Base-by-base conservation (phyloP, 352 stramenopile species). In the Phytophthora foliorum region DNA sequence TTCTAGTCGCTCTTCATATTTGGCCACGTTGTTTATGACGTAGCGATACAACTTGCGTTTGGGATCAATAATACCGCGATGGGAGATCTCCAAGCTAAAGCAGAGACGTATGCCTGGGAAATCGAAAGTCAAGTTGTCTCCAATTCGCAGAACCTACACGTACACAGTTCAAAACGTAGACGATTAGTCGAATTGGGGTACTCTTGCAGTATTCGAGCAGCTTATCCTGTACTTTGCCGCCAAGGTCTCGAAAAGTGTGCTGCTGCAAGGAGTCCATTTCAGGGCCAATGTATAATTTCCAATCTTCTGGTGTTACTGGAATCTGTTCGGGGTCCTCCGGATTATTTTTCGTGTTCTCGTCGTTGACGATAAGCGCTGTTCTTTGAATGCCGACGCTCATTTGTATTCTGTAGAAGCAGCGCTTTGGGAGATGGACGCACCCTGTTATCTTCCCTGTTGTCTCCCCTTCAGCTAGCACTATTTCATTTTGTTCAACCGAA, bases 201-300 rank as follows among this genome's bases (percentile, higher is more conserved):
- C 2, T 45, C n/a, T 24, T 45, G n/a, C 17, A 45, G 38, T 4
- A 45, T 21, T 24, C 3, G 34, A 57, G 25, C 50, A 31, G 0
- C n/a, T 45, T 24, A 53, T 27, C 29, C 57, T 57, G 21, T 72
- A 86, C 80, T 45, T 86, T 84, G 16, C 78, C 80, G 16, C 58
- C 52, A 17, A 75, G 11, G 36, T 92, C 80, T 8, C 56, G 57
- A 38, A 90, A 88, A 0, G 48, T 42, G 9, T 80, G 49, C 14
- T 86, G 72, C 22, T 91, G 79, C 8, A 92, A 66, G 0, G 81
- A 82, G 29, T 92, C 84, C 31, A 78, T 88, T 65, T 92, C 84
- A 17, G 69, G 58, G 1, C 84, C 84, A 8, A 90, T 63, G 41
- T 79, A 92, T 6, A 91, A 27, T 17, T 77, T 77, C 57, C 71